Percentiles rank a stretch among this genome's conserved stretches.
Conservation (phyloP, 2,329 filamentous ascomycete species). For the Ascochyta lentis region DNA sequence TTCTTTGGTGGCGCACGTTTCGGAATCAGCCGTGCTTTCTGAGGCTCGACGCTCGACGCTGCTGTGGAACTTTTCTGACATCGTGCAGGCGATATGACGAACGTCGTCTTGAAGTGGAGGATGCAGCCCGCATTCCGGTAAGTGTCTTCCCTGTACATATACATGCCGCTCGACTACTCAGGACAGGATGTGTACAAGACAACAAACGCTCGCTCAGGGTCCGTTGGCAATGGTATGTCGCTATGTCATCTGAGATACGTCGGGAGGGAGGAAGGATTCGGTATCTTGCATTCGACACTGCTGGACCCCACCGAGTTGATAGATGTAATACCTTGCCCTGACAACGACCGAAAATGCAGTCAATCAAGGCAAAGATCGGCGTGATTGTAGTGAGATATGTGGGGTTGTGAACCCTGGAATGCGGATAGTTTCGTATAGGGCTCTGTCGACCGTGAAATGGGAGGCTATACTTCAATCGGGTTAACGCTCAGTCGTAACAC, state of each 20-base stretch:
- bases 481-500: conserved; percentile 8
- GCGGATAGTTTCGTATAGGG: conserved; percentile 2
- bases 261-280: conserved; percentile 14
- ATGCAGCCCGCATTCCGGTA: conserved; percentile 13
- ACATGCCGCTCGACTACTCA: conserved; percentile 12
- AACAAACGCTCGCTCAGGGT: conserved; percentile 12
- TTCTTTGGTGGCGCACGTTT: conserved; percentile 32
- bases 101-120: conserved; percentile 5
- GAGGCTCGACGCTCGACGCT: conserved; percentile 15
- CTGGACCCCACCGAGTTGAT: neutral
- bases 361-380: conserved; percentile 1
- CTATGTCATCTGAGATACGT: conserved; percentile 19
- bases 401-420: conserved; percentile 14
- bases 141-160: conserved; percentile 17
- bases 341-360: conserved; percentile 11
- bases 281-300: conserved; percentile 12
- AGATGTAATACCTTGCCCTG: conserved; percentile 4
- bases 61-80: conserved; percentile 24
- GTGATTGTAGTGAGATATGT: conserved; percentile 12
- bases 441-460: neutral
- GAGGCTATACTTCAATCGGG: conserved; percentile 1
- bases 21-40: conserved; percentile 25
- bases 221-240: conserved; percentile 15
- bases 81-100: conserved; percentile 19
- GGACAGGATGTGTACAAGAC: conserved; percentile 1